A percentile compares a stretch with the other conserved stretches of the same genome.
These are phyloP conservation scores for Halenospora varia DNA, from an alignment of 495 filamentous ascomycete species.

Conservation along the genomic window DNA sequence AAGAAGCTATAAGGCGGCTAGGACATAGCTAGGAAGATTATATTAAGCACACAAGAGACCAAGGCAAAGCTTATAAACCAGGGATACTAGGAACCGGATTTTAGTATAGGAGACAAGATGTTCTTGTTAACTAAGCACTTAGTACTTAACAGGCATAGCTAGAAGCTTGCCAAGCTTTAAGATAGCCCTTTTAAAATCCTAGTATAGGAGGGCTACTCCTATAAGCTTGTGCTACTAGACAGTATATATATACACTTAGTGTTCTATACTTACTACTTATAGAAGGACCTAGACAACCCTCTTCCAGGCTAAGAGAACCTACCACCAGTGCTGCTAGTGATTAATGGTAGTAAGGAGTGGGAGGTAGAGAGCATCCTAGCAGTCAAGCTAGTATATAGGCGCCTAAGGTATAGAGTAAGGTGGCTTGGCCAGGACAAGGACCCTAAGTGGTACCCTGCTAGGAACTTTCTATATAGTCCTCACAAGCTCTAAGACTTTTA, in stretches of 20 bases:
- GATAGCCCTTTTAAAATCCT: neutral
- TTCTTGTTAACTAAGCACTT: neutral
- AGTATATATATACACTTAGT: neutral
- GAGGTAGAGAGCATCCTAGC: neutral
- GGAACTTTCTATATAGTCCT: neutral
- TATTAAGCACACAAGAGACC: neutral
- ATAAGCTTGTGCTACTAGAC: neutral
- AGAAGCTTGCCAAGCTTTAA: neutral
- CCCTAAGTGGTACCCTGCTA: neutral
- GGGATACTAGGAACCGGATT: neutral
- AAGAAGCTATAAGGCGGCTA: too few relatives aligned
- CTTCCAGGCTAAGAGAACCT: neutral
- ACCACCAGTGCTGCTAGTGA: neutral
- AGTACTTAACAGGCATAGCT: neutral
- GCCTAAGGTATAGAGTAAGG: neutral
- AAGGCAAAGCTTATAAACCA: neutral
- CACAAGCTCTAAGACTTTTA: neutral
- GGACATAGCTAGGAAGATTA: neutral
- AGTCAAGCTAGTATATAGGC: neutral
- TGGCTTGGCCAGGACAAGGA: neutral
- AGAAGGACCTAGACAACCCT: neutral
- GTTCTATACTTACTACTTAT: neutral
- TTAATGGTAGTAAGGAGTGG: neutral
- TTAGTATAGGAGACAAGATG: neutral
- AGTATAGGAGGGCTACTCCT: neutral